Evolutionary conservation across 805 yeast species (phyloP), one percentile per base, ranked within the genome.

Genomic region (Pachysolen tannophilus): DNA sequence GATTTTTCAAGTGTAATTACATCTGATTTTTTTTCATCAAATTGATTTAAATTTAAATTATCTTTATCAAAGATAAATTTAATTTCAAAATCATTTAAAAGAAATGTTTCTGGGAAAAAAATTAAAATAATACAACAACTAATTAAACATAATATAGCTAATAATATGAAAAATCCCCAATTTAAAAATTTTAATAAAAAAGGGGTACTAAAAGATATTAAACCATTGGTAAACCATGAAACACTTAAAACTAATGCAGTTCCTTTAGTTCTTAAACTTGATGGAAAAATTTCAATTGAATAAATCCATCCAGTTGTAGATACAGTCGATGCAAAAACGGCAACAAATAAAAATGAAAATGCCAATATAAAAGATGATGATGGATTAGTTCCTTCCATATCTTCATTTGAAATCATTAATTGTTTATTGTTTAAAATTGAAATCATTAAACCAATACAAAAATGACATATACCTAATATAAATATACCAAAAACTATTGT

Each of bases 291-390:
- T 43, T 74, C 80, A 33, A 65, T 61, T 4, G 71, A 60, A 44
- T 69, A 72, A 15, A 73, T 48, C 71, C 70, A 65, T 23, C 74
- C 62, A 3, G 63, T 63, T 28, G 75, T 61, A 1, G 67, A 53
- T 10, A 74, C 50, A 1, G 73, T 59, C 1, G 72, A 48, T 1
- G 76, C 59, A 46, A 64, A 67, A 0, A 72, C 54, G 3, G 74
- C 65, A 18, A 67, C 66, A 31, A 67, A 53, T 31, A 68, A 49
- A 26, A 65, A 60, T 28, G 69, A 62, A 4, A 72, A 46, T 0
- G 72, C 70, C 28, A 75, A 44, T 1, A 66, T 52, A 2, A 58
- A 39, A 0, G 72, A 58, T 0, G 75, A 75, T 4, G 67, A 58
- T 4, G 52, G 45, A 2, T 59, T 59, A 18, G 51, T 42, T 0